Evolutionary conservation across 176 grass and related monocot species (phyloP).

Genomic region (Eleusine coracana): DNA sequence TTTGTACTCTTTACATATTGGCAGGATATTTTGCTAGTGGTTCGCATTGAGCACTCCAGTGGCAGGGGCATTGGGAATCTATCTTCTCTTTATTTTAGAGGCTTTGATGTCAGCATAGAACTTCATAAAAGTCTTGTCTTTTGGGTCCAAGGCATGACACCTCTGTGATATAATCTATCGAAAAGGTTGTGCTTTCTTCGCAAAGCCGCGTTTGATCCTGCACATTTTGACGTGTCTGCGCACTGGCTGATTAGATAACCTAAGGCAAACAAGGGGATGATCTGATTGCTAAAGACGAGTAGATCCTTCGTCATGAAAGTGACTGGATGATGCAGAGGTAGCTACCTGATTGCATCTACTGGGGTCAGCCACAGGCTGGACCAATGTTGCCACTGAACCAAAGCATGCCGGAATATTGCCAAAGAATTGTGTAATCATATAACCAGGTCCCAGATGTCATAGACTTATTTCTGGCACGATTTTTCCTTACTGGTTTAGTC

Average conservation of each 20-base stretch:
- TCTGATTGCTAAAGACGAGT: conserved; percentile 37
- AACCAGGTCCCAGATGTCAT: not conserved
- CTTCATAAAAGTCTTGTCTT: conserved; percentile 5
- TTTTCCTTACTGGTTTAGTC: not conserved
- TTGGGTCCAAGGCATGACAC: conserved; percentile 9
- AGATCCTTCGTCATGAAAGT: conserved; percentile 28
- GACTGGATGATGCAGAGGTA: conserved; percentile 21
- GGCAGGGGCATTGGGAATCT: not conserved
- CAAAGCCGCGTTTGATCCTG: not conserved
- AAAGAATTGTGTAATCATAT: not conserved
- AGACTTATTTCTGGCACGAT: not conserved
- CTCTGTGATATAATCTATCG: conserved; percentile 6
- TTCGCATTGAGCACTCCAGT: not conserved
- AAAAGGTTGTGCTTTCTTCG: not conserved
- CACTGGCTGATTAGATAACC: conserved; percentile 23
- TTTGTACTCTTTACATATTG: not conserved
- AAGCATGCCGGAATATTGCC: not conserved
- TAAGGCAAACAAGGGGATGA: conserved; percentile 19
- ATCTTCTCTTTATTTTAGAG: not conserved
- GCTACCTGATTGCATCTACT: conserved; percentile 16
- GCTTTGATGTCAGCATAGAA: conserved; percentile 8
- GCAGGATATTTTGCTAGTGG: not conserved
- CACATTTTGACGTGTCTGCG: not conserved
- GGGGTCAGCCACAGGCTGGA: conserved; percentile 9
- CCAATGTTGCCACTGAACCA: conserved; percentile 33